Evolutionary conservation across 1,139 yeast species (phyloP).

Genomic region (Suhomyces terraborum): DNA sequence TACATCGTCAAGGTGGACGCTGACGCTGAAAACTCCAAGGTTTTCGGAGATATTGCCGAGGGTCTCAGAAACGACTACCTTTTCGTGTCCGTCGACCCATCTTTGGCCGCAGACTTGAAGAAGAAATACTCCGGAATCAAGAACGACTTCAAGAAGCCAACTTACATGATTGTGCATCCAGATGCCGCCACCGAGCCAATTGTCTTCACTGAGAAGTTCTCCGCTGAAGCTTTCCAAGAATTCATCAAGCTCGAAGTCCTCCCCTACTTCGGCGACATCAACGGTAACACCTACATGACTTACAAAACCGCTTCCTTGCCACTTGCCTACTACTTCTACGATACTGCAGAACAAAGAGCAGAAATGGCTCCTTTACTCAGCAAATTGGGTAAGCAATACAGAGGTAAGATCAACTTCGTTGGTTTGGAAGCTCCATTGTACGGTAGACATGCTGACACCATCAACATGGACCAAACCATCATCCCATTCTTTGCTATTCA

Average conservation of each 20-base stretch:
- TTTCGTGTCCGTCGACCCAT: conserved; percentile 60
- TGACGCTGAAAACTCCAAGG: conserved; percentile 8
- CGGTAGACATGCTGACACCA: conserved; percentile 87
- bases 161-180: conserved; percentile 51
- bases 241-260: conserved; percentile 72
- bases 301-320: conserved; percentile 78
- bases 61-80: conserved; percentile 45
- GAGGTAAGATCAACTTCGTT: conserved; percentile 85
- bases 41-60: conserved; percentile 21
- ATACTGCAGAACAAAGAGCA: conserved; percentile 64
- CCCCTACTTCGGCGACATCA: conserved; percentile 90
- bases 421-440: conserved; percentile 79
- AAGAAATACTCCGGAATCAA: conserved; percentile 21
- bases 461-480: conserved; percentile 77
- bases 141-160: conserved; percentile 38
- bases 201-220: conserved; percentile 25
- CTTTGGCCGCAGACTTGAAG: conserved; percentile 44
- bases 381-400: conserved; percentile 68
- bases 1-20: conserved; percentile 48
- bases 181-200: conserved; percentile 34
- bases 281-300: conserved; percentile 74
- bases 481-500: conserved; percentile 94
- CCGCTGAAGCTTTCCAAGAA: conserved; percentile 41
- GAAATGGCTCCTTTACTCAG: conserved; percentile 53
- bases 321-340: conserved; percentile 85